Base-by-base conservation (phyloP, 2,329 filamentous ascomycete species). In the Alternaria triticina region DNA sequence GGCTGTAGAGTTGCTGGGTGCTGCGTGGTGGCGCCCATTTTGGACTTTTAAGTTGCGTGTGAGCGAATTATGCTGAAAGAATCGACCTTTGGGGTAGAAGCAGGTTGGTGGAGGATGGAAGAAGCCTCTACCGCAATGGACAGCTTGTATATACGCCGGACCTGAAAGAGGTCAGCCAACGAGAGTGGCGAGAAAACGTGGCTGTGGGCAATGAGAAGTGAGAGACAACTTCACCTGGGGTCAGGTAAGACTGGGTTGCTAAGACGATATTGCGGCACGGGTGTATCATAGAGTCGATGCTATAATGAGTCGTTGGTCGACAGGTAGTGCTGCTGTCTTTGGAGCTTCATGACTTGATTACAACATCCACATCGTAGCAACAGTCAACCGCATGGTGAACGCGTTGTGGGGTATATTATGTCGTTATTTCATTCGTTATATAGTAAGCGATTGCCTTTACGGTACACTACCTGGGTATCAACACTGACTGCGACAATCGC, bases 31-130 rank as follows among this genome's bases (percentile, higher is more conserved):
- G 2, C 36, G 9, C 15, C 20, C 49, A 52, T 52, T 3, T 13
- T 8, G 9, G 6, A 11, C 5, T 7, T 25, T 40, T 0, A 0
- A 28, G 20, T 36, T 8, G 20, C 28, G 2, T 22, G 1, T 4
- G 11, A 22, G 10, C 2, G 10, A 0, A 44, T 1, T 1, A 1
- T 44, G 11, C 10, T 4, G 10, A 6, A 2, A 6, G 5, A 0
- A 20, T n/a, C n/a, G 40, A 22, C 17, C 8, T 45, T 45, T 20
- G 11, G 17, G 0, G 12, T 22, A 45, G 0, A 13, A 8, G 17
- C 2, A 5, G 10, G 13, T 52, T 17, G 20, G 7, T 25, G 9
- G 23, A 22, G 36, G 3, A 40, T 17, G 17, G 17, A 9, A 5
- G n/a, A 17, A 51, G 17, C 7, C 10, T 3, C 22, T 9, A 7